A percentile compares a stretch with the other conserved stretches of the same genome.
These are phyloP conservation scores for Trichoderma atroviride DNA, from an alignment of 2,329 filamentous ascomycete species.

Conservation along the genomic window DNA sequence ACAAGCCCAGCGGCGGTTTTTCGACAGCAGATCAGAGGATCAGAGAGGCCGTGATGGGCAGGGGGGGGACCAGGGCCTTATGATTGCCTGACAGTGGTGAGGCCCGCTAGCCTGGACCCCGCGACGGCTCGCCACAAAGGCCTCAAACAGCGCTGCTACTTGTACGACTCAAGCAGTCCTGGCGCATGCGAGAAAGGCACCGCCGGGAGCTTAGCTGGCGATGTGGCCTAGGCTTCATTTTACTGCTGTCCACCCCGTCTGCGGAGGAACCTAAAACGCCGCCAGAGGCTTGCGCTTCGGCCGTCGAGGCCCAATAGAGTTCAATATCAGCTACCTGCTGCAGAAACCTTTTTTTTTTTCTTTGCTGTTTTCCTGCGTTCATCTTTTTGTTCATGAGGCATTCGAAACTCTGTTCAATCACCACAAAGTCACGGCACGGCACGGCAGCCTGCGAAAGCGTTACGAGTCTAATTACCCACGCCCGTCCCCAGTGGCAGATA, in stretches of 20 bases:
- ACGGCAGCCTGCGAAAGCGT: not conserved
- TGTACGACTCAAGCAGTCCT: conserved; percentile 17
- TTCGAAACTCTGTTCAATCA: not conserved
- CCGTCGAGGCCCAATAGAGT: not conserved
- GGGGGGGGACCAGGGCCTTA: conserved; percentile 14
- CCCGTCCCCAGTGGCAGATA: not conserved
- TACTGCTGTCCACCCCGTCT: not conserved
- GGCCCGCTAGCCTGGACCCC: conserved; percentile 1
- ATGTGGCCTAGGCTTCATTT: not conserved
- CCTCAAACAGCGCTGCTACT: conserved; percentile 18
- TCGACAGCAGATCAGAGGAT: not conserved
- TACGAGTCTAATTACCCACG: conserved; percentile 2
- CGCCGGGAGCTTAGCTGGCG: not conserved
- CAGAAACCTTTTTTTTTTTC: not conserved
- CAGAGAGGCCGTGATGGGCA: not conserved
- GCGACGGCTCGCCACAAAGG: conserved; percentile 15
- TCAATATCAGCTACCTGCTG: not conserved
- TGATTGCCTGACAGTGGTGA: conserved; percentile 6
- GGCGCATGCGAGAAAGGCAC: not conserved
- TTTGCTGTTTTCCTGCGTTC: not conserved
- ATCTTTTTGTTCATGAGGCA: not conserved
- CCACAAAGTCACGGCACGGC: not conserved
- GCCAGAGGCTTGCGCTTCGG: not conserved
- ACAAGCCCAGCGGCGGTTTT: not conserved
- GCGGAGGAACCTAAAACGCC: conserved; percentile 16